Conservation (phyloP, 129 eudicot species). For the carrot (Daucus carota) region DH1_v3.0 NC_030387.2:38390001-38390500, state of each 20-base stretch:
- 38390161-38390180: background rate
- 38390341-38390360: background rate
- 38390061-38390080: conserved; percentile 3
- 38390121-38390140: background rate
- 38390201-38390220: background rate
- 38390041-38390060: conserved; percentile 1
- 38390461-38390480: background rate
- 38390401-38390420: background rate
- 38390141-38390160: background rate
- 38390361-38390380: background rate
- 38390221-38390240: background rate
- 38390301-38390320: background rate
- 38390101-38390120: no score
- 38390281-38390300: background rate
- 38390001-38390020: background rate
- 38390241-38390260: background rate
- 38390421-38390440: background rate
- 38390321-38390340: background rate
- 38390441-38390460: background rate
- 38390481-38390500: background rate
- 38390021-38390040: background rate
- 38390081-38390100: no score
- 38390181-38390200: background rate
- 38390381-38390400: background rate
- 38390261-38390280: background rate